Base-by-base conservation (phyloP, 345 rosid genomes). In the Melaleuca alternifolia region DNA sequence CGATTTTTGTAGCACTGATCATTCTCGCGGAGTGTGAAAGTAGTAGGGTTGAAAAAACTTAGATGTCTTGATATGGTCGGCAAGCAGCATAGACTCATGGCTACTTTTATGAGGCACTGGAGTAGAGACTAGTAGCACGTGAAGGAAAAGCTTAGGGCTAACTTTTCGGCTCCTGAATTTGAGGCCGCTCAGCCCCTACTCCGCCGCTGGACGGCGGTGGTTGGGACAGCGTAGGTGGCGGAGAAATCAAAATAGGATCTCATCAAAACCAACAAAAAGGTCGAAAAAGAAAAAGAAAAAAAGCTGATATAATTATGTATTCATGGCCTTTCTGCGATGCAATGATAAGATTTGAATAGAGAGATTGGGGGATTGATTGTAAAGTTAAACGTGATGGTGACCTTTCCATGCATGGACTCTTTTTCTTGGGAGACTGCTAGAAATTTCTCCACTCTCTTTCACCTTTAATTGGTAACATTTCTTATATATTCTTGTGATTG, bases 281-380 rank as follows among this genome's bases (percentile, higher is more conserved):
- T 3, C 0, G n/a, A 83, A 5, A 26, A 5, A 1, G 7, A 12
- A 5, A 2, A 12, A 13, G 1, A 26, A 26, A 4, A 26, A 50
- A 6, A 37, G 8, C 2, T 28, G 11, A 83, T 20, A 18, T 33
- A 9, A 15, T 50, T 83, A 51, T 28, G 13, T 30, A 33, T 18
- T 11, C 23, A 10, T 24, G 26, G 48, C 81, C 81, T 37, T 71
- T 71, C 48, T 5, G 7, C 14, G 48, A 37, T 71, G 0, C 81
- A 20, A 71, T 71, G 48, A 71, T 71, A 15, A 71, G 26, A 20
- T 37, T 71, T 71, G 81, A 71, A 71, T 9, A 13, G 9, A 71
- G 26, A 21, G 20, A 24, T 18, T 18, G 7, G 11, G 77, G 24
- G 79, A 37, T 41, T 71, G 79, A 37, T 41, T 71, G 24, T 13